phyloP scores from a whole-genome alignment of 495 filamentous ascomycete genomes.

The Daldinia decipiens region DNA sequence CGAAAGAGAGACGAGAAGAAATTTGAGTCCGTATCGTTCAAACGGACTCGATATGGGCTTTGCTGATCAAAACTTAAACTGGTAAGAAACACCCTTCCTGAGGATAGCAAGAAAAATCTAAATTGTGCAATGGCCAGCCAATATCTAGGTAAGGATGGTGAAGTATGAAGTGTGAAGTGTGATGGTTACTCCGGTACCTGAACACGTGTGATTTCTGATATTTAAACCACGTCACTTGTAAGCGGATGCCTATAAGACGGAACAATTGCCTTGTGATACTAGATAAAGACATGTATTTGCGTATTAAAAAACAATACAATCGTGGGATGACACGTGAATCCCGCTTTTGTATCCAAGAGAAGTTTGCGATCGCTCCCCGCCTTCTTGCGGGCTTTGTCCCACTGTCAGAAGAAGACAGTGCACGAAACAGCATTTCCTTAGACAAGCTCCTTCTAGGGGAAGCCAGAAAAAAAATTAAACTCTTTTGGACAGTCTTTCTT shows the following conservation, averaged over 20 bases:
- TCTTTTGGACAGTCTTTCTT: background rate
- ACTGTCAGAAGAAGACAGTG: constrained; percentile 25
- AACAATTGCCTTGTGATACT: constrained; percentile 40
- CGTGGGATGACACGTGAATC: constrained; percentile 33
- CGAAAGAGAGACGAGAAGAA: constrained; percentile 6
- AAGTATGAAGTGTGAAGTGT: constrained; percentile 4
- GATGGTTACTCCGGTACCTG: constrained; percentile 5
- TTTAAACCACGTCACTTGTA: constrained; percentile 16
- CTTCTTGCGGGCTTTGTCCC: constrained; percentile 36
- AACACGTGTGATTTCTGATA: constrained; percentile 18
- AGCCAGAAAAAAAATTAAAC: constrained; percentile 1
- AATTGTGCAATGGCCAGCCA: constrained; percentile 32
- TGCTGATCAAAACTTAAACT: constrained; percentile 19
- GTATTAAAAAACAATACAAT: constrained; percentile 26
- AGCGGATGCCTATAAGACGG: constrained; percentile 5
- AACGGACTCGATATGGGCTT: constrained; percentile 9
- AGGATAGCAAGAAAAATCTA: constrained; percentile 10
- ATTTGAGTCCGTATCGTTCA: background rate
- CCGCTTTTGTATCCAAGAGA: constrained; percentile 25
- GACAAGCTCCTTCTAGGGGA: background rate
- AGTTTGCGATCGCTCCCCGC: constrained; percentile 24
- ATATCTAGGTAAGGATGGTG: constrained; percentile 13
- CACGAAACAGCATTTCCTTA: constrained; percentile 23
- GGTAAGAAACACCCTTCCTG: constrained; percentile 21
- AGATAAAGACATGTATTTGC: constrained; percentile 32